Evolutionary conservation across 495 filamentous ascomycete species (phyloP), one percentile per base, ranked within the genome.

Genomic region (Lepraria neglecta): DNA sequence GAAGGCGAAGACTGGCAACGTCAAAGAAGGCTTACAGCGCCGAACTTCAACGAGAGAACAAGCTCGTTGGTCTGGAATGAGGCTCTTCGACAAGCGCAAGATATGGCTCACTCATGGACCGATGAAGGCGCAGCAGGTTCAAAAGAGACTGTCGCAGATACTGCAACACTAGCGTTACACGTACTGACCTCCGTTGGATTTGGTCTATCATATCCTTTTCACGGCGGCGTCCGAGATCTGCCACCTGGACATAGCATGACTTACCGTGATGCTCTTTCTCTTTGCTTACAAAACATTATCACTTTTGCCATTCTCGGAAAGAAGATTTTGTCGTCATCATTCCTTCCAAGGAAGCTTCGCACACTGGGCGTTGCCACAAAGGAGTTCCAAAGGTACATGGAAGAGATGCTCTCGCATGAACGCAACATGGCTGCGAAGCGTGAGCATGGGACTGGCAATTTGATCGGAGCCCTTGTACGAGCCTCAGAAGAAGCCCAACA

Each of bases 111-210:
- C 12, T 60, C 52, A 14, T 67, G 63, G 45, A 48, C 66, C 67
- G 9, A 64, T 47, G n/a, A 73, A 70, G 56, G 65, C 65, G 21
- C 19, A 48, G 6, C 44, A 64, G 54, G 65, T 69, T 64, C 61
- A 12, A 64, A 24, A 31, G 65, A 67, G 15, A 64, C 61, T 0
- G 65, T 67, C 17, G 24, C 51, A 46, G 65, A 67, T 40, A 64
- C 60, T 14, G 60, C 31, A 54, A 70, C 51, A 52, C 60, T 57
- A 67, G 73, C 76, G 24, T 72, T 77, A 64, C 75, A 78, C 61
- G 75, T 77, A 6, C 66, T 78, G 19, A 73, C 73, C 3, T 51
- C 59, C 55, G 71, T 74, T 17, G 74, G 71, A 15, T 77, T 74
- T 62, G 70, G 70, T 24, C 64, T 72, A 50, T 59, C 67, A 5